These are phyloP conservation scores for Penicillium coprophilum DNA, from an alignment of 495 filamentous ascomycete species.

Conservation along the genomic window DNA sequence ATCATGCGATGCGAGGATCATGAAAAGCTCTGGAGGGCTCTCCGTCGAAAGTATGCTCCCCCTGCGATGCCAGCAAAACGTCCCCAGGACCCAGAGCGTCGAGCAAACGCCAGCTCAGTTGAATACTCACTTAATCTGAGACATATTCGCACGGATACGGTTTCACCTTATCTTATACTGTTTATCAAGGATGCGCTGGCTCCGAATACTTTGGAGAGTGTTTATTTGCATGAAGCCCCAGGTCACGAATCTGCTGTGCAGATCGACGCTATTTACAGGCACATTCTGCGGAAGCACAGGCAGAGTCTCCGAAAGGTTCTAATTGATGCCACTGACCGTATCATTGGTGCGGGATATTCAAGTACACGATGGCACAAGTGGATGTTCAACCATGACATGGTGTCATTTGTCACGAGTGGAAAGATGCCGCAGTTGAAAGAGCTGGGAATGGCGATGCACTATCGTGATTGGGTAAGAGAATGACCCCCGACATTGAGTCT, in stretches of 20 bases:
- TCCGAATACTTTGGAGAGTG: conserved; percentile 79
- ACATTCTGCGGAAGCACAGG: conserved; percentile 70
- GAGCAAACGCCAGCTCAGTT: conserved; percentile 14
- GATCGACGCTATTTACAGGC: conserved; percentile 73
- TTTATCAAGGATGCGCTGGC: conserved; percentile 85
- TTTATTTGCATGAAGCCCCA: conserved; percentile 78
- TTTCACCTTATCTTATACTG: conserved; percentile 72
- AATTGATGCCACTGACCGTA: conserved; percentile 67
- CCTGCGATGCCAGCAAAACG: conserved; percentile 23
- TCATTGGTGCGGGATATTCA: conserved; percentile 33
- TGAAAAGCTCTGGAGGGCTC: conserved; percentile 77
- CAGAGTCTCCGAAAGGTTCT: conserved; percentile 73
- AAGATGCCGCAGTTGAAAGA: conserved; percentile 76
- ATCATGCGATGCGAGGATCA: conserved; percentile 76
- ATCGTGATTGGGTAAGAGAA: conserved; percentile 78
- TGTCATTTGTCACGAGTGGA: conserved; percentile 78
- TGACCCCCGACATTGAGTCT: background rate
- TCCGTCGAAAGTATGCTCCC: conserved; percentile 72
- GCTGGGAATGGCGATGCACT: conserved; percentile 73
- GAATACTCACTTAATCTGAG: conserved; percentile 76
- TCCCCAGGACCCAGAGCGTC: conserved; percentile 18
- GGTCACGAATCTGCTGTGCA: conserved; percentile 57
- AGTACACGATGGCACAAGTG: conserved; percentile 64
- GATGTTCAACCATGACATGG: conserved; percentile 72
- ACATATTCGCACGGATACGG: conserved; percentile 77